A percentile compares a stretch with the other conserved stretches of the same genome.
These are phyloP conservation scores for Gloeophyllum trabeum DNA, from an alignment of 768 basidiomycete genomes.

Conservation along the genomic window DNA sequence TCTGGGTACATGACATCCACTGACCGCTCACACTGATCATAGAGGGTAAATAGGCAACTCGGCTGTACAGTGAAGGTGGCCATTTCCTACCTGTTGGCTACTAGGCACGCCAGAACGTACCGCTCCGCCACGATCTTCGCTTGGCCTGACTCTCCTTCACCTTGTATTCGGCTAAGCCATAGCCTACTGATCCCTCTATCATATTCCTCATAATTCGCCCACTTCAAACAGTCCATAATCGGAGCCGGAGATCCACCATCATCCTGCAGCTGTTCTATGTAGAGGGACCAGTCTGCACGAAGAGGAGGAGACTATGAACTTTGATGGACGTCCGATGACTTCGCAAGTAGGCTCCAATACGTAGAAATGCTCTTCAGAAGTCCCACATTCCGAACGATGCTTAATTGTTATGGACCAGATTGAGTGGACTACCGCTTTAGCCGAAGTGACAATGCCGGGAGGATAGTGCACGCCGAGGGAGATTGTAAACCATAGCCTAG, in stretches of 20 bases:
- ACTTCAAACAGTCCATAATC: slow-evolving; percentile 36
- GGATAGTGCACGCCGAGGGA: slow-evolving; percentile 29
- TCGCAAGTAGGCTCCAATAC: slow-evolving; percentile 69
- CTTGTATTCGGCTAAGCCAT: slow-evolving; percentile 40
- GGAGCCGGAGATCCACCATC: slow-evolving; percentile 5
- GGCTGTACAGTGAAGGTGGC: neutral
- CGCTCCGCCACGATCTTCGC: slow-evolving; percentile 37
- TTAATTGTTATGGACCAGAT: too few relatives aligned
- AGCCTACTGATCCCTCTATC: slow-evolving; percentile 51
- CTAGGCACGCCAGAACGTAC: slow-evolving; percentile 60
- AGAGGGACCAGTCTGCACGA: slow-evolving; percentile 59
- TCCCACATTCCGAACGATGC: too few relatives aligned
- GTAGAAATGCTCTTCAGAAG: slow-evolving; percentile 31
- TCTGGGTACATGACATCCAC: slow-evolving; percentile 57
- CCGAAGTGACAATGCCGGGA: neutral
- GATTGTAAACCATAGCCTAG: slow-evolving; percentile 49
- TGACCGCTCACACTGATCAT: slow-evolving; percentile 48
- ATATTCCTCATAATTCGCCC: slow-evolving; percentile 68
- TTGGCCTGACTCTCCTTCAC: slow-evolving; percentile 28
- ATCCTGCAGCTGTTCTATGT: slow-evolving; percentile 24
- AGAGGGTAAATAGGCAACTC: neutral
- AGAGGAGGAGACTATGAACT: slow-evolving; percentile 5
- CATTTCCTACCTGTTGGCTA: slow-evolving; percentile 55
- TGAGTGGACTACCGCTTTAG: too few relatives aligned
- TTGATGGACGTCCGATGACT: slow-evolving; percentile 36